A percentile compares a stretch with the other conserved stretches of the same genome.
Conservation (phyloP, 371 early-diverging fungal genomes). For the Mortierella sp. region DNA sequence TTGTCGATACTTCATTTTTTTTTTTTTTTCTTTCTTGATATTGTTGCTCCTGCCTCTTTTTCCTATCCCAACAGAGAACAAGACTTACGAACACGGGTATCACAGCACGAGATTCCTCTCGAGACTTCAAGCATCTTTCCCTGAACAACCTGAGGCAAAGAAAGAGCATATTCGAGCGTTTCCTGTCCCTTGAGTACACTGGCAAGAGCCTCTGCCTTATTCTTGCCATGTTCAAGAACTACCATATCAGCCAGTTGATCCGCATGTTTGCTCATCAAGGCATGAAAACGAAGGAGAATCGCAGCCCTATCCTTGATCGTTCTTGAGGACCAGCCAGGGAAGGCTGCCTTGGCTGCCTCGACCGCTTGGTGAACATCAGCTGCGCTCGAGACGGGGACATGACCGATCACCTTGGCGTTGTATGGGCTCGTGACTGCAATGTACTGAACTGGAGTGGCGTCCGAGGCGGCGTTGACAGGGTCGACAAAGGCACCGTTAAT, state of each 20-base stretch:
- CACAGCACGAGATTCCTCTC: conserved; percentile 70
- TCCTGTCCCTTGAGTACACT: conserved; percentile 67
- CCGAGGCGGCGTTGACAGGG: conserved; percentile 14
- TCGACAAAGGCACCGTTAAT: conserved; percentile 48
- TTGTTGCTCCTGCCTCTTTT: too few species aligned
- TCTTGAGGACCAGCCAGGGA: conserved; percentile 58
- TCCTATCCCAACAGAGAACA: background rate
- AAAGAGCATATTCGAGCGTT: conserved; percentile 72
- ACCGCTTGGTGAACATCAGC: conserved; percentile 71
- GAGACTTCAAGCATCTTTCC: conserved; percentile 67
- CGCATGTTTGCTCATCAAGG: conserved; percentile 56
- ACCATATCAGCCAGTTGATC: conserved; percentile 75
- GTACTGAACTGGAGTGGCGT: conserved; percentile 10
- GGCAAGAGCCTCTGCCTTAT: conserved; percentile 60
- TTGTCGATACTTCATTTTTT: too few species aligned
- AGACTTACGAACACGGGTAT: conserved; percentile 58
- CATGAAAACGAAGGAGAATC: conserved; percentile 67
- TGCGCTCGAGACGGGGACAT: conserved; percentile 64
- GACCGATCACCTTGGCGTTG: conserved; percentile 67
- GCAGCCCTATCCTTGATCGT: conserved; percentile 71
- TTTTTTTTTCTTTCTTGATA: too few species aligned
- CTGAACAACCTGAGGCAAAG: conserved; percentile 64
- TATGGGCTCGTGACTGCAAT: conserved; percentile 68
- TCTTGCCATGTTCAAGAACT: conserved; percentile 78
- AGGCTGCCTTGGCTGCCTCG: conserved; percentile 59